A percentile compares a stretch with the other conserved stretches of the same genome.
Conservation (phyloP, 2,329 filamentous ascomycete genomes). For the Talaromyces sp. region DNA sequence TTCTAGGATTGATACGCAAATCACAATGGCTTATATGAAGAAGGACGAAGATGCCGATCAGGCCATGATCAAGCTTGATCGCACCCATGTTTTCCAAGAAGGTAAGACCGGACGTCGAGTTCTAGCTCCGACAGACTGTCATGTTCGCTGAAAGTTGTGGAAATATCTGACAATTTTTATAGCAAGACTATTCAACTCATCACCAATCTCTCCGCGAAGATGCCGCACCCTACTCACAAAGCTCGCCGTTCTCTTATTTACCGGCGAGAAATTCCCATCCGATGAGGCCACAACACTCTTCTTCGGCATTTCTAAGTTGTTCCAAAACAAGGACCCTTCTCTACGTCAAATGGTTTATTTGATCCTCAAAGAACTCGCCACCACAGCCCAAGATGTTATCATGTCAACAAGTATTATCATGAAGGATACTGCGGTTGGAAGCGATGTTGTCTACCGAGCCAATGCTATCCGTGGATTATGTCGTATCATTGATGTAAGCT, state of each 20-base stretch:
- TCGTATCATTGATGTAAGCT: slow-evolving; percentile 86
- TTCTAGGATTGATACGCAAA: slow-evolving; percentile 25
- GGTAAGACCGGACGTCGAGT: slow-evolving; percentile 54
- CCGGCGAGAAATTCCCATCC: slow-evolving; percentile 91
- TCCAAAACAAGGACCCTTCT: slow-evolving; percentile 98
- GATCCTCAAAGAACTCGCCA: slow-evolving; percentile 94
- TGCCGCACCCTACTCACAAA: slow-evolving; percentile 97
- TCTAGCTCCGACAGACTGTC: neutral
- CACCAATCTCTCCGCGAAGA: slow-evolving; percentile 92
- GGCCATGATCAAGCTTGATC: slow-evolving; percentile 93
- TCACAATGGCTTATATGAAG: slow-evolving; percentile 89
- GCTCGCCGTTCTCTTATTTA: slow-evolving; percentile 93
- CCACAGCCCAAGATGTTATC: slow-evolving; percentile 96
- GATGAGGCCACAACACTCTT: slow-evolving; percentile 98
- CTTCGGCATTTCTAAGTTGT: slow-evolving; percentile 98
- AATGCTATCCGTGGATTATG: slow-evolving; percentile 95
- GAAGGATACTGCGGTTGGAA: slow-evolving; percentile 97
- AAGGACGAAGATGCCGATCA: slow-evolving; percentile 97
- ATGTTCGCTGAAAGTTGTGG: neutral
- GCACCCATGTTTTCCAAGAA: slow-evolving; percentile 98
- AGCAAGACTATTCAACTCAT: slow-evolving; percentile 98
- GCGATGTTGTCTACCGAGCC: slow-evolving; percentile 87
- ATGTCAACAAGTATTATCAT: slow-evolving; percentile 99
- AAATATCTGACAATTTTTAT: slow-evolving; percentile 22
- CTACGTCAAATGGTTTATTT: slow-evolving; percentile 98